Base-by-base conservation (phyloP, 179 eudicot genomes). In the Heliamphora pulchella region DNA sequence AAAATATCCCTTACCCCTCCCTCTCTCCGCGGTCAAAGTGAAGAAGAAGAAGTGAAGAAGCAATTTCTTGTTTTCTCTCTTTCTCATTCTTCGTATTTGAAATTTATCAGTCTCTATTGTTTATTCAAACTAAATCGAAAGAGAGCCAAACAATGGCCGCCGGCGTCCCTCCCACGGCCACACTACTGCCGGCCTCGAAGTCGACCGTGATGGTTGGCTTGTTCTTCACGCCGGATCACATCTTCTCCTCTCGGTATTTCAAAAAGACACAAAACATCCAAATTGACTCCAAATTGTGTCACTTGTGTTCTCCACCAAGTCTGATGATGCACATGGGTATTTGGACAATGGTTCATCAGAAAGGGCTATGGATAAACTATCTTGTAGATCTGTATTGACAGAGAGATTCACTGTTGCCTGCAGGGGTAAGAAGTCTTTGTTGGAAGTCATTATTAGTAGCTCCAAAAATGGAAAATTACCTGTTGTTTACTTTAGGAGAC, bases 121-220 rank as follows among this genome's bases (percentile, higher is more conserved):
- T n/a, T n/a, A n/a, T n/a, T n/a, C n/a, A n/a, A n/a, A n/a, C n/a
- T n/a, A n/a, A n/a, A n/a, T n/a, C n/a, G n/a, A n/a, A n/a, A n/a
- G n/a, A n/a, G n/a, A n/a, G n/a, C n/a, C n/a, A n/a, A n/a, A n/a
- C n/a, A n/a, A n/a, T n/a, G n/a, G n/a, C n/a, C n/a, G n/a, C n/a
- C n/a, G n/a, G n/a, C n/a, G n/a, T n/a, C n/a, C n/a, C n/a, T n/a
- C n/a, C n/a, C n/a, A n/a, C n/a, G n/a, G n/a, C n/a, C n/a, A n/a
- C n/a, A n/a, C n/a, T n/a, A n/a, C n/a, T n/a, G n/a, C n/a, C n/a
- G n/a, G n/a, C n/a, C n/a, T n/a, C n/a, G n/a, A n/a, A n/a, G n/a
- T n/a, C n/a, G n/a, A n/a, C n/a, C n/a, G n/a, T n/a, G n/a, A 69
- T 96, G 98, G 98, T 74, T 94, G 85, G 86, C 89, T 61, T 89